Evolutionary conservation across 1,284 basidiomycete species (phyloP), one percentile per base, ranked within the genome.

Genomic region (Xerocomus minutiporus): DNA sequence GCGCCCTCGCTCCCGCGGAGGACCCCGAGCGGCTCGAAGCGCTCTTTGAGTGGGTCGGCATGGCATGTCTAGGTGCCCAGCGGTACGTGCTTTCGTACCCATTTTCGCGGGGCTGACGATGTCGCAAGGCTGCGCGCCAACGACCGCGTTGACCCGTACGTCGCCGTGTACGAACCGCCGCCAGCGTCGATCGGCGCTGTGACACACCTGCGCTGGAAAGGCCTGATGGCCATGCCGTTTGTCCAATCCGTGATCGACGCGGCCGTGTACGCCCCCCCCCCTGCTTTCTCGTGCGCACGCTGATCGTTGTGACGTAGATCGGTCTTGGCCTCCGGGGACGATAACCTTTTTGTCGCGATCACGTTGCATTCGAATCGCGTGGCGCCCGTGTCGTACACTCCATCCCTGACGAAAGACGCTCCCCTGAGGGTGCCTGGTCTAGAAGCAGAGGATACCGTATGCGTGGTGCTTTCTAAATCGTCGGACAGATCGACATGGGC

Each of bases 31-130:
- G 71, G 4, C 68, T 79, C 38, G 63, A 66, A 4, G 66, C 62
- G 2, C 65, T 86, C 13, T 83, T 84, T 51, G 86, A 88, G 63
- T 88, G 86, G 86, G 73, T 81, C 13, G 86, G 84, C 3, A 77
- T 88, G 78, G 82, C 80, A 0, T 70, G 65, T 52, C 46, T 80
- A 2, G 74, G 70, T 13, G 71, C 77, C 1, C 74, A 75, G 50
- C 67, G 78, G 77, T 74, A 45, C 17, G 46, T 38, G 8, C 6
- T 3, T 7, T 23, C 11, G 3, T n/a, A 1, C 15, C 12, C 8
- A 8, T 41, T 26, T 5, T 7, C 8, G 43, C n/a, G 29, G 8
- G 11, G 17, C 29, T 43, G 43, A 20, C 28, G 29, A 1, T 3
- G 17, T 11, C 12, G 25, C 34, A 78, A 20, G 76, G 52, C 52